phyloP scores from a whole-genome alignment of 2,329 filamentous ascomycete genomes.

The Alternaria viburni region DNA sequence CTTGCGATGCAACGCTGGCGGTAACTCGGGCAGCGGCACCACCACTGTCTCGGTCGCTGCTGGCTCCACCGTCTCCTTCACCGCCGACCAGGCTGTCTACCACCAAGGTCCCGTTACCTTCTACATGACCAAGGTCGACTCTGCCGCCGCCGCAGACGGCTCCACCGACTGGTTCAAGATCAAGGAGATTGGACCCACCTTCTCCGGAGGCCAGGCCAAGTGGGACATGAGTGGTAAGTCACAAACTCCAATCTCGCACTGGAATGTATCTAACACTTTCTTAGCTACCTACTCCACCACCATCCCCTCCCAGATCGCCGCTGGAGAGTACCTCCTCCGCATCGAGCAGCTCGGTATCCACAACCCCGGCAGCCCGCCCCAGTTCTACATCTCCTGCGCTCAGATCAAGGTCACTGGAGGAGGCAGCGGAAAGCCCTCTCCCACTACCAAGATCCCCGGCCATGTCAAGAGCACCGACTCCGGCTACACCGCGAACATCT shows the following conservation, averaged over 20 bases:
- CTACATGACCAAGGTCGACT: constrained; percentile 47
- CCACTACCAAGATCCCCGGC: constrained; percentile 40
- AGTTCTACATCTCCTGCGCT: constrained; percentile 51
- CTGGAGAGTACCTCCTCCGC: constrained; percentile 56
- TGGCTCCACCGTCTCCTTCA: constrained; percentile 44
- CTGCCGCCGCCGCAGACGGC: constrained; percentile 43
- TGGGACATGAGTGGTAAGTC: constrained; percentile 44
- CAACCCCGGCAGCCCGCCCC: constrained; percentile 40
- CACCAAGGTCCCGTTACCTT: constrained; percentile 48
- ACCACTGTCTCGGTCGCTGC: constrained; percentile 45
- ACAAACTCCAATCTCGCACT: not conserved
- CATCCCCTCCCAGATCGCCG: constrained; percentile 51
- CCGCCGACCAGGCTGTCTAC: constrained; percentile 46
- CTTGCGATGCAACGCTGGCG: constrained; percentile 48
- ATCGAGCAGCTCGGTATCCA: constrained; percentile 59
- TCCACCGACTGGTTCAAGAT: constrained; percentile 50
- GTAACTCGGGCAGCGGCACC: constrained; percentile 33
- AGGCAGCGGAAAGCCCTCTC: constrained; percentile 30
- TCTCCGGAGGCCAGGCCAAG: constrained; percentile 40
- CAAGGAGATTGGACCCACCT: constrained; percentile 48
- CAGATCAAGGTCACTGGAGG: constrained; percentile 56
- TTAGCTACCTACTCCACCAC: constrained; percentile 44
- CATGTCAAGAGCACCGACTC: constrained; percentile 43
- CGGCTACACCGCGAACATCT: constrained; percentile 49
- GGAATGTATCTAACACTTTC: constrained; percentile 11